phyloP scores from a whole-genome alignment of 352 stramenopile species.

The Phytopythium helicoides region DNA sequence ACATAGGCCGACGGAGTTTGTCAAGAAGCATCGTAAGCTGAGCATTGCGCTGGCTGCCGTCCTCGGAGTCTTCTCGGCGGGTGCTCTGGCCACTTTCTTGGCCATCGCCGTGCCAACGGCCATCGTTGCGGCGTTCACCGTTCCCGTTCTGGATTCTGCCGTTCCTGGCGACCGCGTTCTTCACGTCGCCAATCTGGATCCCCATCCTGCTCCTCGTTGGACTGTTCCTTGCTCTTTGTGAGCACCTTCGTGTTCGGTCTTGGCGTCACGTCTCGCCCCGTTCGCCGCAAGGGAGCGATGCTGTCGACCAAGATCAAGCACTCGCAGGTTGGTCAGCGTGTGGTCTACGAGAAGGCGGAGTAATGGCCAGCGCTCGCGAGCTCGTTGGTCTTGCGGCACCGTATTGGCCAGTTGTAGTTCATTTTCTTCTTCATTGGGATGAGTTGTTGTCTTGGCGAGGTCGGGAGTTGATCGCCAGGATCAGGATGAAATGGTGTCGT shows the following conservation, averaged over 20 bases:
- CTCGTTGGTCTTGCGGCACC: too few species aligned
- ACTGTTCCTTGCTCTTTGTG: slow-evolving; percentile 62
- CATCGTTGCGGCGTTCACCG: slow-evolving; percentile 68
- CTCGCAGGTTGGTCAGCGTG: slow-evolving; percentile 74
- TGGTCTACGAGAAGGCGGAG: slow-evolving; percentile 78
- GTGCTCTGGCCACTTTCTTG: slow-evolving; percentile 55
- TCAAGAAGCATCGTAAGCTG: slow-evolving; percentile 77
- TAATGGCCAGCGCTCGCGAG: slow-evolving; percentile 15
- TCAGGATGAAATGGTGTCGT: too few species aligned
- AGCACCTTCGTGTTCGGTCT: slow-evolving; percentile 72
- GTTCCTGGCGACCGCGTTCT: slow-evolving; percentile 71
- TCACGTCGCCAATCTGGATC: slow-evolving; percentile 79
- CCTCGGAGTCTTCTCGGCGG: slow-evolving; percentile 48
- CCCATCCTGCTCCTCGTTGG: slow-evolving; percentile 62
- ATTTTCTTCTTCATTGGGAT: too few species aligned
- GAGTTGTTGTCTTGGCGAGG: too few species aligned
- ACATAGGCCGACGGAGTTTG: slow-evolving; percentile 47
- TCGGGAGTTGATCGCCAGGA: too few species aligned
- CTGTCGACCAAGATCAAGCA: slow-evolving; percentile 81
- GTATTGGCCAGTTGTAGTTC: too few species aligned
- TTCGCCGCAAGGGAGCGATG: slow-evolving; percentile 73
- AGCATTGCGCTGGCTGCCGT: slow-evolving; percentile 56
- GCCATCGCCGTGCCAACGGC: slow-evolving; percentile 68
- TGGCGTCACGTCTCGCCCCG: slow-evolving; percentile 66
- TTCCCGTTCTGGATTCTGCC: slow-evolving; percentile 85